phyloP scores from a whole-genome alignment of 768 basidiomycete genomes.

The Cubamyces lactineus region DNA sequence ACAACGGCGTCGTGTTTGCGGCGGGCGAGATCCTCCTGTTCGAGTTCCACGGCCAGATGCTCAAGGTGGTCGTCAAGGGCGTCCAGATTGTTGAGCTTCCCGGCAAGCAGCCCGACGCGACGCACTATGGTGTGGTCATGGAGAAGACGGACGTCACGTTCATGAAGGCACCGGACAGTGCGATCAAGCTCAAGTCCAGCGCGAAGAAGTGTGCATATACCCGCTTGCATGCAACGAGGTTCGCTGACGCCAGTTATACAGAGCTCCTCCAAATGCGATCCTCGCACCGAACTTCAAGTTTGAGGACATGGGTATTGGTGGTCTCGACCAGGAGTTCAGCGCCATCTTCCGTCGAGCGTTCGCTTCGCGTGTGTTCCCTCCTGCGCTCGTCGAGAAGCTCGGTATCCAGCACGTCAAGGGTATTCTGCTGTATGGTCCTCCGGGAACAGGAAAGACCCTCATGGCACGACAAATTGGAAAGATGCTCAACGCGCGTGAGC shows the following conservation, averaged over 20 bases:
- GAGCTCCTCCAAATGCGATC: constrained; percentile 91
- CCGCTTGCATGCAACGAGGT: not conserved
- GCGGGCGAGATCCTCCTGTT: constrained; percentile 74
- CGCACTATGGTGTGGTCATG: constrained; percentile 75
- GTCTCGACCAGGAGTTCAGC: constrained; percentile 91
- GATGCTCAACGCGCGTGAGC: constrained; percentile 97
- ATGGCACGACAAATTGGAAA: constrained; percentile 99
- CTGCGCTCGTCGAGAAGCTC: constrained; percentile 93
- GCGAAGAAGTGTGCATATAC: constrained; percentile 71
- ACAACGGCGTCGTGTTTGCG: constrained; percentile 71
- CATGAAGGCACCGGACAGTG: constrained; percentile 78
- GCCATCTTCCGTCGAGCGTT: constrained; percentile 99
- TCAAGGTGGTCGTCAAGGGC: constrained; percentile 71
- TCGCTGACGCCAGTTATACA: constrained; percentile 33
- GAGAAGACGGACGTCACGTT: constrained; percentile 91
- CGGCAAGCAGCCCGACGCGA: constrained; percentile 49
- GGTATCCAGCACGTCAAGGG: constrained; percentile 99
- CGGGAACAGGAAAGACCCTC: constrained; percentile 97
- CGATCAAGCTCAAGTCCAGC: constrained; percentile 90
- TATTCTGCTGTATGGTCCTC: constrained; percentile 95
- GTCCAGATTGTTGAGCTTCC: constrained; percentile 63
- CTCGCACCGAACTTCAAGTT: constrained; percentile 99
- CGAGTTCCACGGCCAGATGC: constrained; percentile 85
- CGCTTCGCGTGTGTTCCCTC: constrained; percentile 97
- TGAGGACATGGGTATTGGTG: constrained; percentile 99